Evolutionary conservation across 1,139 yeast species (phyloP).

Genomic region (Pichia sp.): DNA sequence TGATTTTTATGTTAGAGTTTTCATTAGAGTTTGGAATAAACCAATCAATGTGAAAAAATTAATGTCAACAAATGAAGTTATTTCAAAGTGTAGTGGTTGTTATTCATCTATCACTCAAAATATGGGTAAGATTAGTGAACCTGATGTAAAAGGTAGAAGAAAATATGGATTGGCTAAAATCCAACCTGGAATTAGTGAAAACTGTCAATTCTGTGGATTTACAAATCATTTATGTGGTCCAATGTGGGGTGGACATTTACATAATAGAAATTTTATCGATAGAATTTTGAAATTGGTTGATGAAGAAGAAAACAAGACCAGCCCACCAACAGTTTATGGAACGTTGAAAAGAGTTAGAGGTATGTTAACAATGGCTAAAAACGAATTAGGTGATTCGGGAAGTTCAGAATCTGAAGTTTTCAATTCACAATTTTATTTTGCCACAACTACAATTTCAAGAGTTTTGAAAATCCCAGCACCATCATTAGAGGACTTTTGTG

Average conservation of each 20-base stretch:
- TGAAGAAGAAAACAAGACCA: conserved; percentile 35
- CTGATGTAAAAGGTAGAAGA: conserved; percentile 30
- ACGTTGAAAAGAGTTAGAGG: conserved; percentile 84
- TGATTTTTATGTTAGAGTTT: conserved; percentile 86
- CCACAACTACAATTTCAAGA: conserved; percentile 70
- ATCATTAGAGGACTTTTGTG: conserved; percentile 60
- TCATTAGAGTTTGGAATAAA: conserved; percentile 66
- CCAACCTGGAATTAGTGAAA: conserved; percentile 48
- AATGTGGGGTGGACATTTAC: conserved; percentile 86
- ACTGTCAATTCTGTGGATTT: conserved; percentile 66
- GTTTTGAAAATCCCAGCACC: conserved; percentile 80
- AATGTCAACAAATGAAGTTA: conserved; percentile 67
- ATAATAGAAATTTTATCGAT: conserved; percentile 58
- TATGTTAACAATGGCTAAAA: conserved; percentile 77
- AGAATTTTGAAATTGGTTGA: conserved; percentile 43
- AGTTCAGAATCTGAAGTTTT: conserved; percentile 10
- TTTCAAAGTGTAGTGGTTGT: conserved; percentile 86
- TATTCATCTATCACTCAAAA: conserved; percentile 65
- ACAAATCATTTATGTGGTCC: conserved; percentile 86
- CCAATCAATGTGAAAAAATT: conserved; percentile 76
- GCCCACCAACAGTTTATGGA: conserved; percentile 38
- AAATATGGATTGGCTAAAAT: conserved; percentile 49
- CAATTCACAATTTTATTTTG: conserved; percentile 70
- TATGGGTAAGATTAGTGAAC: conserved; percentile 55
- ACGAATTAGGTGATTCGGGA: conserved; percentile 42